Evolutionary conservation across 371 early-diverging fungal genomes (phyloP), one percentile per base, ranked within the genome.

Genomic region (Caulochytrium protostelioides): DNA sequence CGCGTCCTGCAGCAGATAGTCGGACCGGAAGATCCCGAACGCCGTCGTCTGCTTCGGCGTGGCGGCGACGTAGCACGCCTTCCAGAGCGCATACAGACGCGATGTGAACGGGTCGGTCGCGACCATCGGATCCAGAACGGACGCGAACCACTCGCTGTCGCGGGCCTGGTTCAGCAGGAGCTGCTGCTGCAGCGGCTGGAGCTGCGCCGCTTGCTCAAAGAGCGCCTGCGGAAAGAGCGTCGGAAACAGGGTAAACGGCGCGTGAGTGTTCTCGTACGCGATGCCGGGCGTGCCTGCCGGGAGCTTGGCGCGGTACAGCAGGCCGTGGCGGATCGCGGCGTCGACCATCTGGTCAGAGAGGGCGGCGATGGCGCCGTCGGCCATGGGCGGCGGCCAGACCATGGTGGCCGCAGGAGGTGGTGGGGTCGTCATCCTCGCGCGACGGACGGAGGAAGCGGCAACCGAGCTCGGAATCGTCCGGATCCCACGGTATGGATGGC

Each of bases 211-310:
- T 23, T 68, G 60, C 17, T 79, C 70, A 45, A 74, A 95, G 41
- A 62, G 61, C 18, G 42, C 41, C 34, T 59, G 57, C 6, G 90
- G 89, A 39, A 84, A 82, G 2, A 79, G 77, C 1, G 83, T 69
- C 3, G 95, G 95, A 35, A 76, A 79, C 17, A 94, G 65, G 2
- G 91, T 61, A 31, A 90, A 60, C 6, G 97, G 97, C 7, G 85
- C 76, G 51, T 83, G 83, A 28, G 60, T 62, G 28, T n/a, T n/a
- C n/a, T n/a, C n/a, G n/a, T n/a, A n/a, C n/a, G n/a, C n/a, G n/a
- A n/a, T n/a, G n/a, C n/a, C n/a, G n/a, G n/a, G n/a, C n/a, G n/a
- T n/a, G n/a, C n/a, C n/a, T n/a, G n/a, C n/a, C n/a, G n/a, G n/a
- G n/a, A n/a, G n/a, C n/a, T n/a, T n/a, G n/a, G n/a, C n/a, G n/a